Conservation (phyloP, 805 yeast genomes). For the Kluyveromyces wickerhamii region DNA sequence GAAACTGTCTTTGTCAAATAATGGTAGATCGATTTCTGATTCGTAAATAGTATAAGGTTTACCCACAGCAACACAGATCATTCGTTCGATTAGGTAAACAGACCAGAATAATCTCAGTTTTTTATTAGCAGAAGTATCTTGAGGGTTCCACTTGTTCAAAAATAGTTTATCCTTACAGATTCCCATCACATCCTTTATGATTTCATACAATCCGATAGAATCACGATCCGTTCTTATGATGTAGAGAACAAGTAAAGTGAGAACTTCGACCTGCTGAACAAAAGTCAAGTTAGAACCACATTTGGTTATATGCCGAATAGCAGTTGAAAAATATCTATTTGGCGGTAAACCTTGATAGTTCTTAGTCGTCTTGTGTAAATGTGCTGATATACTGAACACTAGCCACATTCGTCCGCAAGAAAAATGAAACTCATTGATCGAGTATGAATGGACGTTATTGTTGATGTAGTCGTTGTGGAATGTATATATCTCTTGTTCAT, state of each 20-base stretch:
- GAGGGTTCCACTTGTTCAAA: constrained; percentile 21
- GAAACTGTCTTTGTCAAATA: constrained; percentile 38
- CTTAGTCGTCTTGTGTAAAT: constrained; percentile 48
- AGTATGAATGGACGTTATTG: constrained; percentile 32
- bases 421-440: constrained; percentile 37
- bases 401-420: constrained; percentile 50
- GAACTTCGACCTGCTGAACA: constrained; percentile 43
- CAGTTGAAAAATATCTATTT: constrained; percentile 48
- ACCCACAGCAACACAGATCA: constrained; percentile 55
- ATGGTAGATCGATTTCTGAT: constrained; percentile 41
- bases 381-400: constrained; percentile 44
- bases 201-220: constrained; percentile 44
- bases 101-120: constrained; percentile 57
- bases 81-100: constrained; percentile 51
- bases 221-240: constrained; percentile 56
- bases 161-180: constrained; percentile 31
- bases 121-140: constrained; percentile 28
- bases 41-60: constrained; percentile 49
- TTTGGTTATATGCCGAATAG: constrained; percentile 46
- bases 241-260: constrained; percentile 45
- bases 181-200: constrained; percentile 45
- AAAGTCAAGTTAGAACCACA: constrained; percentile 34
- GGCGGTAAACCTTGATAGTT: constrained; percentile 49
- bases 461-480: constrained; percentile 44
- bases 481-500: constrained; percentile 42